phyloP scores from a whole-genome alignment of 176 grass and related monocot species.

The Oryza longistaminata region DNA sequence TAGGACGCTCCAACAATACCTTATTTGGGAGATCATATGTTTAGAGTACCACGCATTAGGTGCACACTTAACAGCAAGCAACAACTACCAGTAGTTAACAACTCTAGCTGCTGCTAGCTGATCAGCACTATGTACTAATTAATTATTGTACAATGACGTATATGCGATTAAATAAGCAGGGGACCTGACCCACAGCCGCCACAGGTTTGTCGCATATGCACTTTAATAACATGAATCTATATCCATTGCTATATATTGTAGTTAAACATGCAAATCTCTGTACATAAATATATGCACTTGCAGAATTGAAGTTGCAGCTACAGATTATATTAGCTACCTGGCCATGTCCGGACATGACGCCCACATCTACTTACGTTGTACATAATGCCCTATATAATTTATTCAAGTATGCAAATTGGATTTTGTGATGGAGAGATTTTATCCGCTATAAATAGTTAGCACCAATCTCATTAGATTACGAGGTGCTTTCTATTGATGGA shows the following conservation, averaged over 20 bases:
- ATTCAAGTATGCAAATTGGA: too few relatives aligned
- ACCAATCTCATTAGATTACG: not conserved
- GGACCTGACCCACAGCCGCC: conserved; percentile 32
- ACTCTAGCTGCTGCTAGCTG: not conserved
- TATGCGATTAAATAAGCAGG: not conserved
- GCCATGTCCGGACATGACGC: too few relatives aligned
- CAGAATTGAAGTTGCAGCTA: not conserved
- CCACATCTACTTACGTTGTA: too few relatives aligned
- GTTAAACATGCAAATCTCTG: not conserved
- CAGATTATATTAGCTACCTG: too few relatives aligned
- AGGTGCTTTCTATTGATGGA: not conserved
- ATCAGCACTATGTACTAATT: not conserved
- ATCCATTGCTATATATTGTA: not conserved
- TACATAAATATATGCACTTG: too few relatives aligned
- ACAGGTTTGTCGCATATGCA: conserved; percentile 40
- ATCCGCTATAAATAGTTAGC: not conserved
- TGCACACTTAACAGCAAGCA: not conserved
- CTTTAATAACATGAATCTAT: not conserved
- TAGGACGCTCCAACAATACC: not conserved
- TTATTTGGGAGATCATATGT: not conserved
- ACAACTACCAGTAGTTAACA: not conserved
- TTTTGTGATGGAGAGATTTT: not conserved
- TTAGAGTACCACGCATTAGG: not conserved
- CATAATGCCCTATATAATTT: too few relatives aligned
- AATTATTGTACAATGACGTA: not conserved